Evolutionary conservation across 129 eudicot species (phyloP).

Genomic region (Cynara cardunculus): DNA sequence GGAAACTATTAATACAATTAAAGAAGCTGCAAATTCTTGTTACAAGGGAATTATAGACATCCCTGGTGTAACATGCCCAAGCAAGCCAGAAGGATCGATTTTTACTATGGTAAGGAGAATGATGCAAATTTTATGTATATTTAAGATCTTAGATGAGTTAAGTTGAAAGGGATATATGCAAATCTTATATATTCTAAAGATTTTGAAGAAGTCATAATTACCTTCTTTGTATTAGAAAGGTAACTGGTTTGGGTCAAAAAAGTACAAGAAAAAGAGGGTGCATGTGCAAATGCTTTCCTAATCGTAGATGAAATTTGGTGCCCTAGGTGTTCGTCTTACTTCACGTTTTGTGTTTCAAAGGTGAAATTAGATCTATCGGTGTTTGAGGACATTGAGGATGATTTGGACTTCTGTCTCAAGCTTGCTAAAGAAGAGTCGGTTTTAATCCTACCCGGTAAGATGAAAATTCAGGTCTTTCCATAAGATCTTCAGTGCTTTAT

Average conservation of each 20-base stretch:
- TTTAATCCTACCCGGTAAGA: slow-evolving; percentile 64
- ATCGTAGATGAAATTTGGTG: neutral
- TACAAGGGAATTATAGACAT: neutral
- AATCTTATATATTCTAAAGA: no score
- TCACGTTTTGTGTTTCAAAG: slow-evolving; percentile 21
- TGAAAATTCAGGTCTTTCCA: neutral
- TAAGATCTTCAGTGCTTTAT: neutral
- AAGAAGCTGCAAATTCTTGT: slow-evolving; percentile 3
- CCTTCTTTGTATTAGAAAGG: neutral
- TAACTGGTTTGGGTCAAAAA: neutral
- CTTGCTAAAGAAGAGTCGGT: slow-evolving; percentile 67
- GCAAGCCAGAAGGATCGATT: slow-evolving; percentile 13
- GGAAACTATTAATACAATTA: neutral
- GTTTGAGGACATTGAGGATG: slow-evolving; percentile 54
- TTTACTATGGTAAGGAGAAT: neutral
- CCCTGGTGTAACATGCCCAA: slow-evolving; percentile 3
- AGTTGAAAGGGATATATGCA: neutral
- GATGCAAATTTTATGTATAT: neutral
- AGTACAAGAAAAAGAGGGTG: neutral
- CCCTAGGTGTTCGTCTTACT: neutral
- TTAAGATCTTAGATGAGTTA: neutral
- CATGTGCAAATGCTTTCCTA: neutral
- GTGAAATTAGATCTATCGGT: slow-evolving; percentile 46
- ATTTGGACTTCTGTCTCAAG: slow-evolving; percentile 55
- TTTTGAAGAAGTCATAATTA: neutral